A percentile compares a stretch with the other conserved stretches of the same genome.
These are phyloP conservation scores for Fraxinus anomala DNA, from an alignment of 257 asterid species.

Conservation along the genomic window DNA sequence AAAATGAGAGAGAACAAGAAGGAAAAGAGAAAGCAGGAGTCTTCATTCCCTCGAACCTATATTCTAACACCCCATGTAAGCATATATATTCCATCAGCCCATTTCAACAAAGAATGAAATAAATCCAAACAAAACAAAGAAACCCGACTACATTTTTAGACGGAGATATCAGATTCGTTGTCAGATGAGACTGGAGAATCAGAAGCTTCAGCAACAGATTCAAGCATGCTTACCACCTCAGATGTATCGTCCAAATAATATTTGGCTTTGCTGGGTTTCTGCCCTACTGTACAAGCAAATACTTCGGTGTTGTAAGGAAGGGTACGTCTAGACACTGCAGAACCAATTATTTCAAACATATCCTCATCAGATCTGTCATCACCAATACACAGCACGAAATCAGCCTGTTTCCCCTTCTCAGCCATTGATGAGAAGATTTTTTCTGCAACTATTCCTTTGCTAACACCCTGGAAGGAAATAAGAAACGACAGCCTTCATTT, in stretches of 20 bases:
- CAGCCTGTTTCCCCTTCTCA: slow-evolving; percentile 57
- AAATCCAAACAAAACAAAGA: slow-evolving; percentile 37
- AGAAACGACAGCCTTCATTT: too few relatives aligned
- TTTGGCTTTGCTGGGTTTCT: slow-evolving; percentile 87
- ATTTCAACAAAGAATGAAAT: slow-evolving; percentile 27
- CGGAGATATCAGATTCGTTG: slow-evolving; percentile 48
- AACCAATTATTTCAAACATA: slow-evolving; percentile 72
- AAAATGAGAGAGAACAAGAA: slow-evolving; percentile 22
- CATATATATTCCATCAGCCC: slow-evolving; percentile 33
- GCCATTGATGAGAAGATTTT: slow-evolving; percentile 70
- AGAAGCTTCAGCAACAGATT: slow-evolving; percentile 73
- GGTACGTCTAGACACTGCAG: slow-evolving; percentile 53
- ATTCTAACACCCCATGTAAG: slow-evolving; percentile 38
- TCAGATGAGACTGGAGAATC: slow-evolving; percentile 67
- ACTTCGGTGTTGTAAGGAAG: slow-evolving; percentile 64
- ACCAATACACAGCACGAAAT: slow-evolving; percentile 84
- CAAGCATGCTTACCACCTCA: slow-evolving; percentile 74
- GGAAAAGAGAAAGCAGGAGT: slow-evolving; percentile 23
- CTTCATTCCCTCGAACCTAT: slow-evolving; percentile 36
- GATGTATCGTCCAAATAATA: slow-evolving; percentile 80
- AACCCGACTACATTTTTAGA: slow-evolving; percentile 38
- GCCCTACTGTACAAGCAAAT: slow-evolving; percentile 86
- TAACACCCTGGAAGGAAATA: slow-evolving; percentile 52
- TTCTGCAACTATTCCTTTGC: slow-evolving; percentile 78
- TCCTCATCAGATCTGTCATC: slow-evolving; percentile 94